phyloP scores from a whole-genome alignment of 1,284 basidiomycete species.

The Austropuccinia psidii region DNA sequence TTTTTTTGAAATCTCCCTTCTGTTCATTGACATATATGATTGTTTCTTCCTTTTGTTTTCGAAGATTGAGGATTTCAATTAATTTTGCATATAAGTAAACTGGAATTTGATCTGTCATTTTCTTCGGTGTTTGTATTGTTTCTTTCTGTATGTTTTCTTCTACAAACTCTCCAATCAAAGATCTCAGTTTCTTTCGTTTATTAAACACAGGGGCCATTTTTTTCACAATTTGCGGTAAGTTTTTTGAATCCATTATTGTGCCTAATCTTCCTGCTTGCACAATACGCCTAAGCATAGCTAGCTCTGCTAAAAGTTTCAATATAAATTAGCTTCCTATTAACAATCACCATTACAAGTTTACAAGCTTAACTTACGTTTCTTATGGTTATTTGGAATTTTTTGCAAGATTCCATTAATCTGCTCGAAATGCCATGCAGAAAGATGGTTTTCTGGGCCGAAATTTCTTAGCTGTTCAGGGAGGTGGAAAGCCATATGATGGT shows the following conservation, averaged over 20 bases:
- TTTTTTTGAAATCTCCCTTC: neutral
- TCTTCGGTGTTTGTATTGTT: too few species aligned
- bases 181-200: constrained; percentile 18
- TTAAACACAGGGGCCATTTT: constrained; percentile 5
- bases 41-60: neutral
- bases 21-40: constrained; percentile 3
- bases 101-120: too few species aligned
- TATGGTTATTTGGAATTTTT: constrained; percentile 12
- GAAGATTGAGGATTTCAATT: neutral
- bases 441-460: constrained; percentile 22
- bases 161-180: constrained; percentile 9
- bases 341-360: too few species aligned
- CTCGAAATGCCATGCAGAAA: constrained; percentile 28
- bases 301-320: too few species aligned
- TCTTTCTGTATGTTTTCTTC: too few species aligned
- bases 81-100: neutral
- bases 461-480: constrained; percentile 1
- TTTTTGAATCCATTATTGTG: neutral
- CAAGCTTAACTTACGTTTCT: too few species aligned
- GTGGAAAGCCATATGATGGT: constrained; percentile 26
- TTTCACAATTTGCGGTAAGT: neutral
- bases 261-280: constrained; percentile 26
- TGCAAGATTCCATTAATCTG: constrained; percentile 28
- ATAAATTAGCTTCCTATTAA: too few species aligned
- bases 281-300: too few species aligned